Conservation (phyloP, 2,329 filamentous ascomycete genomes). For the Colletotrichum orchidophilum region DNA sequence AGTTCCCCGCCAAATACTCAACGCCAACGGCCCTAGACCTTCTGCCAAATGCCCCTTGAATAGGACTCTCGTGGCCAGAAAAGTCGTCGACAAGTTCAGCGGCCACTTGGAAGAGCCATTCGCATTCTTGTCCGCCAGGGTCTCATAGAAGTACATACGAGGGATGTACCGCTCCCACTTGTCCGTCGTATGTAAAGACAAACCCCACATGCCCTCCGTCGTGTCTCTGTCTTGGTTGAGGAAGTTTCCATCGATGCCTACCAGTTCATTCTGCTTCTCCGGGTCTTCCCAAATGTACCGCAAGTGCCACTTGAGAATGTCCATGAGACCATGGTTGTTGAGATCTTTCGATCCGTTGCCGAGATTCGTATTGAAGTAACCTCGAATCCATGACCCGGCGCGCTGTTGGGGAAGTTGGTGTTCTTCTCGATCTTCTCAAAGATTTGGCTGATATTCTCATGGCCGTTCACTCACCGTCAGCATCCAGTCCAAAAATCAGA, state of each 20-base stretch:
- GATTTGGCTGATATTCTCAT: conserved; percentile 52
- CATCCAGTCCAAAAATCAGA: too few species aligned
- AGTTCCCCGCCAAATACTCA: conserved; percentile 49
- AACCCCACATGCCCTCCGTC: conserved; percentile 10
- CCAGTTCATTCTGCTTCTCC: conserved; percentile 37
- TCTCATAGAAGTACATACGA: conserved; percentile 33
- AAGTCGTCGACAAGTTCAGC: conserved; percentile 49
- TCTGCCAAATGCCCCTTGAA: conserved; percentile 39
- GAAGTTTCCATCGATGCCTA: conserved; percentile 44
- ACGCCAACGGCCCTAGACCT: conserved; percentile 48
- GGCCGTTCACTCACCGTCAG: conserved; percentile 18
- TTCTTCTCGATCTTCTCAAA: conserved; percentile 54
- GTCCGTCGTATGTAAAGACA: neutral
- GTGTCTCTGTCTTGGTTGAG: conserved; percentile 39
- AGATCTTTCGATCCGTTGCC: conserved; percentile 43
- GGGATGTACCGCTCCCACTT: conserved; percentile 11
- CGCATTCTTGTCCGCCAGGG: conserved; percentile 51
- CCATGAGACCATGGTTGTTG: conserved; percentile 1
- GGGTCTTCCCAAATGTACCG: conserved; percentile 32
- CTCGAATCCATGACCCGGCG: conserved; percentile 53
- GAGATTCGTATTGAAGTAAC: conserved; percentile 34
- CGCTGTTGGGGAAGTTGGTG: conserved; percentile 49
- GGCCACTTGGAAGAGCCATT: conserved; percentile 56
- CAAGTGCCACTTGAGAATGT: conserved; percentile 20
- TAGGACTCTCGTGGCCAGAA: conserved; percentile 47